These are phyloP conservation scores for Peniophora sp. DNA, from an alignment of 1,284 basidiomycete species.

Conservation along the genomic window DNA sequence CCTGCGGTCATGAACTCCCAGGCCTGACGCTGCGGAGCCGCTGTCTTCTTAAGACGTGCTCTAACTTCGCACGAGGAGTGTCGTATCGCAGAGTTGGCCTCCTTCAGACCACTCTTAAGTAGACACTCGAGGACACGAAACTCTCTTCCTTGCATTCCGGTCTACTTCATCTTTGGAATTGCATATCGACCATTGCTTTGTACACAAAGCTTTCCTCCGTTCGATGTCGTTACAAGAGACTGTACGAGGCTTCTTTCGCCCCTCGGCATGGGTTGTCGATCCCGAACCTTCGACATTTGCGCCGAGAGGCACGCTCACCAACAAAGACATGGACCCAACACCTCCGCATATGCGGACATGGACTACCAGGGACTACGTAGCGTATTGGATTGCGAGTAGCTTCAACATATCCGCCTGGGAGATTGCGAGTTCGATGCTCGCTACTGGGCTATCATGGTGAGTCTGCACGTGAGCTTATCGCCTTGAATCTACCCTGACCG, in stretches of 20 bases:
- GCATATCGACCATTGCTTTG: no score
- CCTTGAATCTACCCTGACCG: neutral
- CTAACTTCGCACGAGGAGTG: no score
- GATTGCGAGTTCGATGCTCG: slow-evolving; percentile 53
- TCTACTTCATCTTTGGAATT: no score
- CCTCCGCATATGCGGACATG: slow-evolving; percentile 51
- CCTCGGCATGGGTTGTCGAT: slow-evolving; percentile 37
- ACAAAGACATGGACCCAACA: slow-evolving; percentile 71
- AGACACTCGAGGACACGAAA: no score
- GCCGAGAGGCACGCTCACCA: slow-evolving; percentile 49
- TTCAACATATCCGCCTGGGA: slow-evolving; percentile 41
- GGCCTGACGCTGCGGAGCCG: no score
- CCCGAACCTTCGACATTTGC: slow-evolving; percentile 45
- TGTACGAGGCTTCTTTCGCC: slow-evolving; percentile 6
- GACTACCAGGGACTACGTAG: slow-evolving; percentile 51
- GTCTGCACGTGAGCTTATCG: slow-evolving; percentile 4
- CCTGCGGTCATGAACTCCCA: no score
- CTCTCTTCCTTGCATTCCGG: no score
- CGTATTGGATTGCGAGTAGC: slow-evolving; percentile 64
- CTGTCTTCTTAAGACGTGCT: no score
- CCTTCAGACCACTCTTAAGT: no score
- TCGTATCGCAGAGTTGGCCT: no score
- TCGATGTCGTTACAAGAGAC: no score
- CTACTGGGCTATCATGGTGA: slow-evolving; percentile 57
- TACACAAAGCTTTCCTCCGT: no score